These are phyloP conservation scores for Pythium periplocum DNA, from an alignment of 352 stramenopile species.

Conservation along the genomic window DNA sequence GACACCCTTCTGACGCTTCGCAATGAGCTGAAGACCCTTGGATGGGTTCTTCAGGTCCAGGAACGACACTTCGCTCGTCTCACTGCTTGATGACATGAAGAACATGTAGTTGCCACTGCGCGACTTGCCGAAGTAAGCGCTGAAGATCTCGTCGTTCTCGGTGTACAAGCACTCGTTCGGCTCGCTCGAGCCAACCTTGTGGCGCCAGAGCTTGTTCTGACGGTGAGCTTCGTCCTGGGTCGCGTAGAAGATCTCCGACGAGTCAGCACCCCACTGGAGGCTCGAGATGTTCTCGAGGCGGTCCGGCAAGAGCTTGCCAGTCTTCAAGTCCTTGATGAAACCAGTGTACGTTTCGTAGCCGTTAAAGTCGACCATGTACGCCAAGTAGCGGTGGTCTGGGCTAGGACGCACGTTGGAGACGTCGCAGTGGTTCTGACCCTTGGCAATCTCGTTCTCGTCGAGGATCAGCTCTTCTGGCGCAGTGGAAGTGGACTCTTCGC, in stretches of 20 bases:
- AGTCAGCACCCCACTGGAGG: conserved; percentile 89
- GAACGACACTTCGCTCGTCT: conserved; percentile 90
- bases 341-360: conserved; percentile 93
- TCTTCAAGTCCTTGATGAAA: conserved; percentile 84
- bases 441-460: conserved; percentile 91
- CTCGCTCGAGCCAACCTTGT: conserved; percentile 72
- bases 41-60: conserved; percentile 55
- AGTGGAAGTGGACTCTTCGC: conserved; percentile 29
- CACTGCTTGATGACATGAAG: conserved; percentile 80
- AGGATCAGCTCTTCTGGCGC: conserved; percentile 89
- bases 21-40: conserved; percentile 46
- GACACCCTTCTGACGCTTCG: conserved; percentile 62
- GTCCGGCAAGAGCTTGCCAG: conserved; percentile 59
- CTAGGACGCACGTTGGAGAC: conserved; percentile 75
- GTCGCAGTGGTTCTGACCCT: conserved; percentile 80
- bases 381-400: conserved; percentile 88
- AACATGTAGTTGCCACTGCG: conserved; percentile 92
- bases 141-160: conserved; percentile 94
- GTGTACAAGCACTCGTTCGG: conserved; percentile 91
- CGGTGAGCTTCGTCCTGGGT: conserved; percentile 90
- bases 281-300: conserved; percentile 84
- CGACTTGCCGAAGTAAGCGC: conserved; percentile 89
- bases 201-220: conserved; percentile 92
- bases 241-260: conserved; percentile 91
- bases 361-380: conserved; percentile 93